Conservation (phyloP, 2,329 filamentous ascomycete genomes). For the Claviceps lovelessii region DNA sequence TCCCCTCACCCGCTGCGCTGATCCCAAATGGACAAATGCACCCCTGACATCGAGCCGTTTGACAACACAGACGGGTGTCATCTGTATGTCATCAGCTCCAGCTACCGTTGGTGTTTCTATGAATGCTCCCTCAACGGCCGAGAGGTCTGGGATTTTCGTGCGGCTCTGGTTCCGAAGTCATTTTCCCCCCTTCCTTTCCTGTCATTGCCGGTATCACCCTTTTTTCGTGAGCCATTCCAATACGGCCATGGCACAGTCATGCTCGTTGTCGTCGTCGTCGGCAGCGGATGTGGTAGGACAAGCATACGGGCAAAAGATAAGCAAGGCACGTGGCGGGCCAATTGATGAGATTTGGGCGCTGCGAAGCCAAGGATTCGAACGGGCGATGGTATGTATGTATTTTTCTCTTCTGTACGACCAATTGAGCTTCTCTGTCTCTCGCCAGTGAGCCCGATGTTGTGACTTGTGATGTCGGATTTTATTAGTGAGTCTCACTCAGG, state of each 20-base stretch:
- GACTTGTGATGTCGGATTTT: neutral
- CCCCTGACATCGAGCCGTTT: neutral
- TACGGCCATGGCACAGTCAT: neutral
- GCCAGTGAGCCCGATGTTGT: neutral
- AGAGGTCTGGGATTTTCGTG: neutral
- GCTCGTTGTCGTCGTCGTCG: neutral
- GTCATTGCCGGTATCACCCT: neutral
- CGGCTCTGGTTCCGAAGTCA: neutral
- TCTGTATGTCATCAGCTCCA: neutral
- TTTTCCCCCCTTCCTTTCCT: neutral
- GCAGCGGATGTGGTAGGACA: neutral
- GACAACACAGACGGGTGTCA: neutral
- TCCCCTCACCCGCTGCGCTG: neutral
- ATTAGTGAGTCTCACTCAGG: neutral
- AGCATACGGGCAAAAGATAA: neutral
- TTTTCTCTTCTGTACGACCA: neutral
- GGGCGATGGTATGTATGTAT: neutral
- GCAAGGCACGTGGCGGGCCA: constrained; percentile 1
- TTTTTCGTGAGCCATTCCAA: neutral
- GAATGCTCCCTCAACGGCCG: neutral
- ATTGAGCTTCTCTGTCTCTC: neutral
- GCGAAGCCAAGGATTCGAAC: neutral
- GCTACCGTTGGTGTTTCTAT: neutral
- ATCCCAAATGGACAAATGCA: neutral
- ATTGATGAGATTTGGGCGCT: neutral